These are phyloP conservation scores for Haberlea rhodopensis DNA, from an alignment of 257 asterid species.

Conservation along the genomic window DNA sequence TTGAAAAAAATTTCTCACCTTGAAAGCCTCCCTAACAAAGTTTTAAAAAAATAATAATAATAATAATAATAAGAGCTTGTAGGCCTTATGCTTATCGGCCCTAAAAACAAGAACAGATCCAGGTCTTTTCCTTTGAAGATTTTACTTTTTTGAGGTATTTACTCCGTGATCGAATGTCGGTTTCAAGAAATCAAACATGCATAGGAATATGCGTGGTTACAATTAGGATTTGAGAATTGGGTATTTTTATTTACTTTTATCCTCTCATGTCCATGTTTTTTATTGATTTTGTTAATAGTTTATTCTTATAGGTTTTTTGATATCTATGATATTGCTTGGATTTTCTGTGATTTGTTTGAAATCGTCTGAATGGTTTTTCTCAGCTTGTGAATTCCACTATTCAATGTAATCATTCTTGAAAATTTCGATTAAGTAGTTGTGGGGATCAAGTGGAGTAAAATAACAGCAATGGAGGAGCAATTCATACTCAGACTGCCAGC, in stretches of 20 bases:
- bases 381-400: background rate
- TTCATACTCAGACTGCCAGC: slow-evolving; percentile 53
- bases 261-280: too few species aligned
- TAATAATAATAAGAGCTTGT: too few species aligned
- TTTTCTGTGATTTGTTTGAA: too few species aligned
- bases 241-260: background rate
- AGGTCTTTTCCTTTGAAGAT: background rate
- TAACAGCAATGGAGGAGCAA: slow-evolving; percentile 48
- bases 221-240: background rate
- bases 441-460: background rate
- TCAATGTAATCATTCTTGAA: background rate
- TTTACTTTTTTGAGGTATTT: background rate
- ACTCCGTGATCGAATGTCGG: background rate
- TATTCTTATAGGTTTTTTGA: too few species aligned
- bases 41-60: too few species aligned
- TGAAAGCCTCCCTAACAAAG: too few species aligned
- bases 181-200: background rate
- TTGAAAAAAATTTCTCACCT: too few species aligned
- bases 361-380: too few species aligned
- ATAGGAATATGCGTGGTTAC: background rate
- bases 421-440: slow-evolving; percentile 14
- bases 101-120: too few species aligned
- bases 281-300: too few species aligned
- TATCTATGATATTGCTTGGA: too few species aligned
- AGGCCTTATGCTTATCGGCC: too few species aligned